These are phyloP conservation scores for Aspergillus bombycis DNA, from an alignment of 2,329 filamentous ascomycete genomes.

Conservation along the genomic window DNA sequence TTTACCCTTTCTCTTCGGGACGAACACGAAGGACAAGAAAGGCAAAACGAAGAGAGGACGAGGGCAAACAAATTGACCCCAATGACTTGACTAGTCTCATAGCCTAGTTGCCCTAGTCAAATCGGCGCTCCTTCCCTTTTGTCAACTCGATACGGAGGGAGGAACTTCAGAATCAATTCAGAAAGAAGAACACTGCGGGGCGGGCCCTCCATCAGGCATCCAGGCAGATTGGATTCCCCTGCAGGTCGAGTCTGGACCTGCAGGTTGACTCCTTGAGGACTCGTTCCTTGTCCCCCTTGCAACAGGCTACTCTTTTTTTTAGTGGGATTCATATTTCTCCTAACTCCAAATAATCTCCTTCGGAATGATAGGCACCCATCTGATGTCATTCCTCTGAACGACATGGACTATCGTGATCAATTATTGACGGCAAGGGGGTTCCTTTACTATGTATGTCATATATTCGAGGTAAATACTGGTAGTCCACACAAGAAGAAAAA, in stretches of 20 bases:
- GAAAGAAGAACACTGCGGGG: not conserved
- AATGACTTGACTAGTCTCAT: too few relatives aligned
- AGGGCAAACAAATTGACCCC: too few relatives aligned
- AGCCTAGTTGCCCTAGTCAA: not conserved
- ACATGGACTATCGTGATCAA: not conserved
- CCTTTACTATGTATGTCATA: too few relatives aligned
- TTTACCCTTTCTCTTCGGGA: not conserved
- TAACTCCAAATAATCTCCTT: not conserved
- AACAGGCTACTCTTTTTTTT: not conserved
- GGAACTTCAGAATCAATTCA: not conserved
- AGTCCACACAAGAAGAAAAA: slow-evolving; percentile 3
- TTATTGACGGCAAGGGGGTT: not conserved
- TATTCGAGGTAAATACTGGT: not conserved
- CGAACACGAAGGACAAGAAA: not conserved
- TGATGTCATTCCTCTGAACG: not conserved
- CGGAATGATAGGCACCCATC: not conserved
- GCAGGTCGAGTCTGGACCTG: slow-evolving; percentile 4
- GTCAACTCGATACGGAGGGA: not conserved
- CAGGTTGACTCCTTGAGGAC: not conserved
- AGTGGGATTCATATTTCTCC: not conserved
- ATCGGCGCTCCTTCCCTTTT: not conserved
- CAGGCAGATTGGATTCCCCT: not conserved
- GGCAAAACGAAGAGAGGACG: not conserved
- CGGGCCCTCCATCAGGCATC: not conserved
- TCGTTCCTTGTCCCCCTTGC: not conserved